Evolutionary conservation across 306 rosid genomes (phyloP), one percentile per base, ranked within the genome.

Genomic region (Cucurbita ficifolia): DNA sequence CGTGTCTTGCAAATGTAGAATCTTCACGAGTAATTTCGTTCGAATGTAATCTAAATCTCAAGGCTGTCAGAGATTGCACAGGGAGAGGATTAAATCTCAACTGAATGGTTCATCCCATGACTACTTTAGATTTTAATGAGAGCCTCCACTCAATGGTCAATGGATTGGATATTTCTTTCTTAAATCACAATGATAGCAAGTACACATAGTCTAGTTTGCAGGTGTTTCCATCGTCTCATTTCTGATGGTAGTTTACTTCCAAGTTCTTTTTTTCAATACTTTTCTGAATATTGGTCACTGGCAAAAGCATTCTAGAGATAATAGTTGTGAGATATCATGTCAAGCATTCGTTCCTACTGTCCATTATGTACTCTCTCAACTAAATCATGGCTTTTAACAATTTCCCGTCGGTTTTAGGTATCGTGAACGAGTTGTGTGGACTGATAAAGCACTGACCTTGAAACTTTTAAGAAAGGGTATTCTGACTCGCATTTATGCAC

Each of bases 361-460:
- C 36, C 72, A 65, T 42, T 42, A 5, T 65, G 36, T 42, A n/a
- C 5, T 65, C 72, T 67, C 33, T 21, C 72, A 45, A 6, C 38
- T 3, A 38, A 73, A 53, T 16, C 13, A 17, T 69, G 52, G 22
- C 21, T 46, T 72, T n/a, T 54, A n/a, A 73, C 51, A 35, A 50
- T 38, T 67, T 21, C 59, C 11, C 57, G 51, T 46, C 79, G 81
- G 77, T 61, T 82, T 74, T 77, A 93, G 98, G 98, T 93, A 93
- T 64, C 91, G 83, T 4, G 98, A 93, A 75, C 93, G 79, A 56
- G 80, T 93, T 81, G 98, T 90, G 71, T 93, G 98, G 98, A 82
- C 96, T 10, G 90, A 90, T 79, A 82, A 75, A 79, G 29, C 80
- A 36, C 81, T 90, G 56, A 90, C 79, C 81, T 71, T 81, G 82